Evolutionary conservation across 257 asterid species (phyloP), one percentile per base, ranked within the genome.

Genomic region (Nicotiana undulata): DNA sequence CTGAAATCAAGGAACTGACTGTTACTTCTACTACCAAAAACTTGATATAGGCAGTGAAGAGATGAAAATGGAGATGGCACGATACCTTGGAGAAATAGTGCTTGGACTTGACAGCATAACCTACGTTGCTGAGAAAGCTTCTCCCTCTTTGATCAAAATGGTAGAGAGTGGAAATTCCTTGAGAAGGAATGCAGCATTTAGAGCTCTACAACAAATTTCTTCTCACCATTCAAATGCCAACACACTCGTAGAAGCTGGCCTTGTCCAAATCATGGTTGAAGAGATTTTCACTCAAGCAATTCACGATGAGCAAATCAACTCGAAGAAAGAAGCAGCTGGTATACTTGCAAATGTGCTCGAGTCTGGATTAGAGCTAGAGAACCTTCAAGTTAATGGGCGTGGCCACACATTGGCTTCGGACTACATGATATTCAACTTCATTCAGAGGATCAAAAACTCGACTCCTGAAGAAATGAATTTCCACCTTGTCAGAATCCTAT

Each of bases 371-470:
- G 93, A 87, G 77, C 81, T 90, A 11, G 92, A 88, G 66, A 82
- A 84, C 44, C 79, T 89, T 79, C 91, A 85, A 59, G 93, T 90
- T 37, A 89, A 83, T 81, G 75, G 51, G 9, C 90, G 88, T 29
- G 94, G 96, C 20, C 96, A 92, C 86, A 90, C 90, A 28, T 76
- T 93, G 85, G 81, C 88, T 77, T 93, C 97, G 2, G 97, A 93
- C 70, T 92, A 91, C 93, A 88, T 87, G 4, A 79, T 92, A 1
- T 88, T 90, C 81, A 92, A 87, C 90, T 85, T 91, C 83, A 60
- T 93, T n/a, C 15, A 51, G 58, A 63, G 85, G 77, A 84, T 93
- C 61, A 90, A 83, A 61, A 88, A 70, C 82, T 85, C 93, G 0
- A 86, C 85, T 84, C 89, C 94, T 0, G 94, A 92, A 77, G 93